Evolutionary conservation across 305 asterid species (phyloP), one percentile per base, ranked within the genome.

Genomic region (Ilex paraguariensis): DNA sequence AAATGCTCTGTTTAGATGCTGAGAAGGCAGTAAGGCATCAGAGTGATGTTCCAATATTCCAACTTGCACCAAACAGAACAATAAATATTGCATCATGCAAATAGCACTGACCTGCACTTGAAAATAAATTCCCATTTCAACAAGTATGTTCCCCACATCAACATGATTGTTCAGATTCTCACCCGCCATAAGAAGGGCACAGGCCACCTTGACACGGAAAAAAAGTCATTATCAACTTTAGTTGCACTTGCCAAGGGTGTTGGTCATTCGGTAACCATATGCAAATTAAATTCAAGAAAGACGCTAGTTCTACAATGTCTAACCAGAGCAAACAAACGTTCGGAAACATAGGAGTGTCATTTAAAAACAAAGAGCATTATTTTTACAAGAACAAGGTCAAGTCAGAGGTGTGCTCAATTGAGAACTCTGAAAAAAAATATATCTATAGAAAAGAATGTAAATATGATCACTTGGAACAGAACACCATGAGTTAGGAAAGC

Each of bases 51-150:
- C 42, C 6, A 54, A 54, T 8, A 15, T 15, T n/a, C 30, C 3
- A 54, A 54, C 3, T 8, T 28, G 5, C n/a, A 14, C 57, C 6
- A 5, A n/a, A 54, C 30, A 17, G 57, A 17, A 17, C 11, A 54
- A 15, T 15, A 8, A 36, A 5, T 4, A 36, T 36, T 15, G 13
- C 3, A 54, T 14, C 16, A 45, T 54, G 36, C 42, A 40, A 61
- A 16, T 8, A 32, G 48, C 52, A 56, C 74, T 70, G 55, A 84
- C 91, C 86, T 84, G 91, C 62, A 84, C 86, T 71, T 84, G 84
- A 65, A 79, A 79, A 68, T 79, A 73, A 44, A 54, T 67, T 33
- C 82, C 84, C 84, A 79, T 79, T 44, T 79, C 75, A 54, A 79
- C 16, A 46, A 79, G 84, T 54, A 73, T 66, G 60, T 76, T 56